Percentiles rank a stretch among this genome's conserved stretches.
These are phyloP conservation scores for Suhomyces coccinellae DNA, from an alignment of 1,139 yeast species.

Conservation along the genomic window DNA sequence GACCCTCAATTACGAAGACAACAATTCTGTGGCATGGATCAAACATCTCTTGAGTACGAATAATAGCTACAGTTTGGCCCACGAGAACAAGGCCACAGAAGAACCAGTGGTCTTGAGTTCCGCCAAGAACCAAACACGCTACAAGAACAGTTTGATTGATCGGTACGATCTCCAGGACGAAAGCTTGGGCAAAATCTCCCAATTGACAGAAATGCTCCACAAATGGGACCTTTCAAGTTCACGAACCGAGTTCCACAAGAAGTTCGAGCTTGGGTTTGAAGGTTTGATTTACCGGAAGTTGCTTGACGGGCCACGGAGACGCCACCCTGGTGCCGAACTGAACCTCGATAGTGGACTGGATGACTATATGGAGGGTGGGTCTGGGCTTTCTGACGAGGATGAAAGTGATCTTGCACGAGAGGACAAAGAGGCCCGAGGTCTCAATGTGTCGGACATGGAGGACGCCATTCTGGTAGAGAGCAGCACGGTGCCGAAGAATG, in stretches of 20 bases:
- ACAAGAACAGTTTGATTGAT: slow-evolving; percentile 12
- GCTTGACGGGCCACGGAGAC: slow-evolving; percentile 11
- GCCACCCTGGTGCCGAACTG: slow-evolving; percentile 2
- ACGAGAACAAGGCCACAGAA: not conserved
- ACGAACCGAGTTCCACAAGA: slow-evolving; percentile 12
- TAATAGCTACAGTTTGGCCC: not conserved
- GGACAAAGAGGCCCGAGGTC: slow-evolving; percentile 15
- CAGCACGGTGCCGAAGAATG: slow-evolving; percentile 15
- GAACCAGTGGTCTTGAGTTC: not conserved
- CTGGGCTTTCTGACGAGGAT: slow-evolving; percentile 15
- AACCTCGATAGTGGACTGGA: slow-evolving; percentile 6
- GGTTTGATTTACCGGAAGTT: slow-evolving; percentile 20
- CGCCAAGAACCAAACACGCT: not conserved
- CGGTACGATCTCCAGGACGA: slow-evolving; percentile 16
- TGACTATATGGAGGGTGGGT: slow-evolving; percentile 11
- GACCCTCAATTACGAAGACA: slow-evolving; percentile 16
- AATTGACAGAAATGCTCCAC: slow-evolving; percentile 15
- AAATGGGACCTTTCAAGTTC: slow-evolving; percentile 11
- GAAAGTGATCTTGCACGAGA: slow-evolving; percentile 30
- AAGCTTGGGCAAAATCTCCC: slow-evolving; percentile 12
- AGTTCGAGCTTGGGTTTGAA: slow-evolving; percentile 23
- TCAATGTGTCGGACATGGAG: slow-evolving; percentile 21
- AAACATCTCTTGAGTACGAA: slow-evolving; percentile 10
- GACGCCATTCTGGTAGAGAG: slow-evolving; percentile 21
- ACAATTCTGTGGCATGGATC: slow-evolving; percentile 18